Conservation (phyloP, 331 rosid species). For the Rhamnella rubrinervis region DNA sequence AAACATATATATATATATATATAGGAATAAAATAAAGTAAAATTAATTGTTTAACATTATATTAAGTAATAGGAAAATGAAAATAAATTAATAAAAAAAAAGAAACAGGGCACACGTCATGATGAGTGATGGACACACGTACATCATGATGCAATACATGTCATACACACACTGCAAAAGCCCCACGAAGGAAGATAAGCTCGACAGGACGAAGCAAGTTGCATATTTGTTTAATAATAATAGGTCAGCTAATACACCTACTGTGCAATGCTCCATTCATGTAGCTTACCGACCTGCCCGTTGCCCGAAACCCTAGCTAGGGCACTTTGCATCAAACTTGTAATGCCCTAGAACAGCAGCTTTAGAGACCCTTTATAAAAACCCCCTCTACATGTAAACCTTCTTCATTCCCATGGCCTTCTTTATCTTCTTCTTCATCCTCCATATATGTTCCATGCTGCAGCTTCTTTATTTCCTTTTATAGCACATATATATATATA, state of each 20-base stretch:
- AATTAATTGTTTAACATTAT: no score
- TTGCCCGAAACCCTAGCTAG: slow-evolving; percentile 35
- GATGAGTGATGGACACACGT: background rate
- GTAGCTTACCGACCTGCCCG: slow-evolving; percentile 19
- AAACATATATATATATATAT: no score
- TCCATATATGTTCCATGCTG: background rate
- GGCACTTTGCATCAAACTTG: background rate
- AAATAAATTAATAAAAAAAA: no score
- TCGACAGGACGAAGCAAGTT: slow-evolving; percentile 15
- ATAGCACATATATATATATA: background rate
- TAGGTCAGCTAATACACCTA: slow-evolving; percentile 22
- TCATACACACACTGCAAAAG: no score
- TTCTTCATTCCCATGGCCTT: slow-evolving; percentile 7
- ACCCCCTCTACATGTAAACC: background rate
- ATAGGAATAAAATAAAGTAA: no score
- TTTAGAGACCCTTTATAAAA: background rate
- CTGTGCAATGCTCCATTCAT: slow-evolving; percentile 14
- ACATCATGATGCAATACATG: slow-evolving; percentile 2
- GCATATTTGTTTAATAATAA: background rate
- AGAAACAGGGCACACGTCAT: no score
- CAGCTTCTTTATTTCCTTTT: background rate
- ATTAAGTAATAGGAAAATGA: no score
- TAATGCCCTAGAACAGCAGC: slow-evolving; percentile 25
- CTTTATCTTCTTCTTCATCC: background rate
- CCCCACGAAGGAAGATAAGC: background rate